Evolutionary conservation across 352 stramenopile species (phyloP).

Genomic region (Globisporangium cystogenes): DNA sequence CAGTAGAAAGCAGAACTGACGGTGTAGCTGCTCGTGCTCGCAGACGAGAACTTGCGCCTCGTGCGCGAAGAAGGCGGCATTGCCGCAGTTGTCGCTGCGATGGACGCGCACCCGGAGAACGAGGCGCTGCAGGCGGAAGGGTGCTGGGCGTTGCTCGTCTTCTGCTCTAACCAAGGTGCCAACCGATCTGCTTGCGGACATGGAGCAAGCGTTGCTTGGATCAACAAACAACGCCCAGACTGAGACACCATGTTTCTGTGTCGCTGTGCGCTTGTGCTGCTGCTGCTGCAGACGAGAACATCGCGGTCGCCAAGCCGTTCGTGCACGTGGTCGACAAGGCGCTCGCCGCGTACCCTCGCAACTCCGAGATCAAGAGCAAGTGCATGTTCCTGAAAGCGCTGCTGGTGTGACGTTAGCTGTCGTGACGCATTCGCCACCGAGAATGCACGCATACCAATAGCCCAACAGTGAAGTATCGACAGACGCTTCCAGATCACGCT

Average conservation of each 20-base stretch:
- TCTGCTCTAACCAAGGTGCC: slow-evolving; percentile 71
- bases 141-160: slow-evolving; percentile 73
- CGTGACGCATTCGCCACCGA: too few species aligned
- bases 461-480: not conserved
- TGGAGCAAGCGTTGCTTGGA: not conserved
- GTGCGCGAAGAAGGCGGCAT: slow-evolving; percentile 60
- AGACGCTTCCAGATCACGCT: too few species aligned
- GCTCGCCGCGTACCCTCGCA: slow-evolving; percentile 33
- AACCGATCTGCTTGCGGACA: too few species aligned
- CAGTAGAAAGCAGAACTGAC: not conserved
- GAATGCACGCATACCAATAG: not conserved
- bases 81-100: slow-evolving; percentile 47
- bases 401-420: slow-evolving; percentile 29
- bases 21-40: not conserved
- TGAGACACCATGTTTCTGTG: too few species aligned
- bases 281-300: slow-evolving; percentile 44
- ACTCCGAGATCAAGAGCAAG: slow-evolving; percentile 63
- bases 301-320: slow-evolving; percentile 37
- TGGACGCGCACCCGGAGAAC: slow-evolving; percentile 59
- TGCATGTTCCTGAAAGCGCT: slow-evolving; percentile 55
- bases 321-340: slow-evolving; percentile 38
- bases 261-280: not conserved
- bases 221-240: not conserved
- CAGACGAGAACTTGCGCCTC: slow-evolving; percentile 57
- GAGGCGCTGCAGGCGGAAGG: slow-evolving; percentile 66